These are phyloP conservation scores for Lipomyces spencermartinsiae DNA, from an alignment of 805 yeast genomes.

Conservation along the genomic window DNA sequence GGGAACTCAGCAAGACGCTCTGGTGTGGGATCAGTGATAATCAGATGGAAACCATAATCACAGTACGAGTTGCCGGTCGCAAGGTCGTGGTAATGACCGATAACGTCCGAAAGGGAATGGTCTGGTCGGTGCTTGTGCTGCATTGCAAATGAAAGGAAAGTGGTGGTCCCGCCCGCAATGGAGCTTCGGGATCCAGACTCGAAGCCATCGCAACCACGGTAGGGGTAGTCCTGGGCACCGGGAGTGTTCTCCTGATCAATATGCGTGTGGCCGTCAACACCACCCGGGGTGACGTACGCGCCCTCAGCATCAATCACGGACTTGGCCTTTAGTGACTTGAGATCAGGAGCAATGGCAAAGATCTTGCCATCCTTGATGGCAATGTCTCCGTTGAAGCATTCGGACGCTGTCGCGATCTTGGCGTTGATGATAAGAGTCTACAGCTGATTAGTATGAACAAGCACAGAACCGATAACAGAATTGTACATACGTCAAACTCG, in stretches of 20 bases:
- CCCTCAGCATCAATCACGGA: conserved; percentile 55
- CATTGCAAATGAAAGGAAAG: conserved; percentile 56
- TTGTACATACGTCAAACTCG: background rate
- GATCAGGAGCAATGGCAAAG: conserved; percentile 46
- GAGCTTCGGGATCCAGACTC: conserved; percentile 55
- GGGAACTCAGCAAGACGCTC: conserved; percentile 48
- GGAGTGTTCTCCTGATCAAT: conserved; percentile 53
- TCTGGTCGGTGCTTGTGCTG: conserved; percentile 49
- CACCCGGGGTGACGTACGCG: conserved; percentile 59
- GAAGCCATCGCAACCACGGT: conserved; percentile 52
- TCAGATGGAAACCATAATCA: conserved; percentile 58
- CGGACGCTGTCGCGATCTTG: conserved; percentile 43
- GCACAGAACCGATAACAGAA: background rate
- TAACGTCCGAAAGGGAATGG: conserved; percentile 44
- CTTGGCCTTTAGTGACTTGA: conserved; percentile 30
- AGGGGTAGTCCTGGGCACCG: conserved; percentile 39
- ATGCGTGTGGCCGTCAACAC: conserved; percentile 60
- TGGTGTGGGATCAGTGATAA: conserved; percentile 49
- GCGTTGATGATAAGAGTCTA: conserved; percentile 41
- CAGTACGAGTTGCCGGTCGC: conserved; percentile 49
- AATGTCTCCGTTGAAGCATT: conserved; percentile 46
- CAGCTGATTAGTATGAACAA: background rate
- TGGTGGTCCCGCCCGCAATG: conserved; percentile 61
- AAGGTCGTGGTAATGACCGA: conserved; percentile 46
- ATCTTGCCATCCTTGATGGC: conserved; percentile 52